phyloP scores from a whole-genome alignment of 352 stramenopile genomes.

The Phytopythium oedochilum region DNA sequence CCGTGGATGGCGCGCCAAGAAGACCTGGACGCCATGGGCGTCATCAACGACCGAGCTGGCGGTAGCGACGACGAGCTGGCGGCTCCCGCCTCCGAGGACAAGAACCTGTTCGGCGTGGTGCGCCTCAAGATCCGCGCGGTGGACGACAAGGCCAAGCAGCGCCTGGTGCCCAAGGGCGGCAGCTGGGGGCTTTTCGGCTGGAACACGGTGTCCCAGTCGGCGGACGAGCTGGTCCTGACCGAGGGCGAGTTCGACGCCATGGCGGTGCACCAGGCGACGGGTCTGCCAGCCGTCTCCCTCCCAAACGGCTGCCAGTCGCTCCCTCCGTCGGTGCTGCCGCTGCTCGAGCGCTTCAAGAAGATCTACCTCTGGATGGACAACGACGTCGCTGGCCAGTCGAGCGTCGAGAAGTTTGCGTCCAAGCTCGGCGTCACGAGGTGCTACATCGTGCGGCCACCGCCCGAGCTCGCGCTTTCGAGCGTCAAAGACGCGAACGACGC shows the following conservation, averaged over 20 bases:
- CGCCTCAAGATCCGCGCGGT: constrained; percentile 83
- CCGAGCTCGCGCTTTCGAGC: constrained; percentile 23
- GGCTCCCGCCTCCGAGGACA: constrained; percentile 27
- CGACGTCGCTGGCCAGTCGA: constrained; percentile 92
- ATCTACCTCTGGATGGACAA: constrained; percentile 99
- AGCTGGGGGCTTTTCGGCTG: constrained; percentile 99
- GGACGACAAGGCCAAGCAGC: constrained; percentile 84
- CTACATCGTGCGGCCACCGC: constrained; percentile 87
- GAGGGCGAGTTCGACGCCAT: constrained; percentile 97
- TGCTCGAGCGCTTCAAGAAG: constrained; percentile 96
- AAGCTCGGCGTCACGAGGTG: constrained; percentile 92
- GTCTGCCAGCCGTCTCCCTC: constrained; percentile 90
- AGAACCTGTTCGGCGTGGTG: constrained; percentile 78
- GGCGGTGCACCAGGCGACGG: constrained; percentile 96
- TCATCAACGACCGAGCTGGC: constrained; percentile 19
- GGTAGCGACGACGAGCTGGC: constrained; percentile 17
- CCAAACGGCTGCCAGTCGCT: constrained; percentile 97
- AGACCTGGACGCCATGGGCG: constrained; percentile 85
- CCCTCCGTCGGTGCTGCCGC: constrained; percentile 91
- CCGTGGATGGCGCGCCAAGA: constrained; percentile 91
- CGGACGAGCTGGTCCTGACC: constrained; percentile 93
- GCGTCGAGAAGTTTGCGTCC: constrained; percentile 94
- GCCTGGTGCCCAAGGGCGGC: constrained; percentile 88
- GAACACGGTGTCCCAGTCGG: constrained; percentile 91
- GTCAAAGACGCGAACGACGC: constrained; percentile 99